Evolutionary conservation across 2,329 filamentous ascomycete species (phyloP), one percentile per base, ranked within the genome.

Genomic region (Cordyceps tenuipes): DNA sequence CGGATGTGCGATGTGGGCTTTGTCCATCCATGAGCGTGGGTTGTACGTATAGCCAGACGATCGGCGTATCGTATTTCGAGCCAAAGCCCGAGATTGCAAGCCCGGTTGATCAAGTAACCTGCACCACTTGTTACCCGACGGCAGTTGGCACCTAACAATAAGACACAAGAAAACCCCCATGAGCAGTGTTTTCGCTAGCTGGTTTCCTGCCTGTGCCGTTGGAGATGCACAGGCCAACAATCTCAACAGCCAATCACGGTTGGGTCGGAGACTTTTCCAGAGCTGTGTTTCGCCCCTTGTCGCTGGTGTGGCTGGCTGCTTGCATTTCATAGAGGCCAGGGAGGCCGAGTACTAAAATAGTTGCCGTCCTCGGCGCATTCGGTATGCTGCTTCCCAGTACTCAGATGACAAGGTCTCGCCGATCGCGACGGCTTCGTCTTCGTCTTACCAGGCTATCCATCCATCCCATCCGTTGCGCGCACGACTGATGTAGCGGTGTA

Each of bases 151-250:
- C 9, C 56, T 51, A 51, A n/a, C n/a, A n/a, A n/a, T n/a, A n/a
- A 51, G 56, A 58, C 56, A n/a, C 48, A 29, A 26, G 39, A 44
- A 41, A 41, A 57, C 44, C 54, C 48, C 26, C n/a, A n/a, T 51
- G 43, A 23, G 19, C 17, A 21, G 31, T 36, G 46, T 29, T 7
- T 41, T 57, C 29, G 31, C 54, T 56, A 56, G 29, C 29, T 34
- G n/a, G 34, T 19, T 56, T 41, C 54, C 44, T 48, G 17, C 9
- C 55, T 43, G 39, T 2, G 31, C 46, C 46, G 46, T 57, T 57
- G 47, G 46, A 51, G 44, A 58, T 59, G 56, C 55, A 52, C 56
- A 43, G 56, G 46, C 55, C 47, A 23, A 36, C 10, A 58, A 51
- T 44, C 31, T 17, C n/a, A 49, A 21, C 43, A n/a, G 39, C 39